Base-by-base conservation (phyloP, 106 monocot genomes). In the Apostasia ramifera region DNA sequence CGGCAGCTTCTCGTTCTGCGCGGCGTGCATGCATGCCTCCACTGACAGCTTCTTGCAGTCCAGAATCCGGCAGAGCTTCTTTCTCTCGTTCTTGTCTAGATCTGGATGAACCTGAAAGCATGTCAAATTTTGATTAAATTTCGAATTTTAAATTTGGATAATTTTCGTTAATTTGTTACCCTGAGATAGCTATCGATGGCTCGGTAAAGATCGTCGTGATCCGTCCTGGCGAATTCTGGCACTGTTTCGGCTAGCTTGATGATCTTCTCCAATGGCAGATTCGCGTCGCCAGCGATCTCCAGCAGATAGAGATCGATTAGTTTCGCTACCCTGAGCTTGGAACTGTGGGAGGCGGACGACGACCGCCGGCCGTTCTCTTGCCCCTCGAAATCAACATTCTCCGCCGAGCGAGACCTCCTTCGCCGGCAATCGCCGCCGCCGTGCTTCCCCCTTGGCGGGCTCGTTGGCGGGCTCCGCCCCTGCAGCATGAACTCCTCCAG, bases 31-130 rank as follows among this genome's bases (percentile, higher is more conserved):
- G 51, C 94, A 91, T 2, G 94, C 85, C 46, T 94, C 88, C 8
- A 80, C 64, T 3, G 94, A 91, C 8, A 94, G 87, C 59, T 88
- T 94, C 82, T 83, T 88, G 85, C 94, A 94, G 56, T 94, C 79
- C 61, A 94, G 39, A 10, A 83, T 73, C 57, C 77, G 71, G 57
- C 94, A 94, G 8, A 94, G 53, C 55, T 65, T 55, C 72, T 91
- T 94, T 66, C 88, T 77, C 6, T 67, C 85, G 5, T 64, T 74
- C 79, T 94, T 94, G 68, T 73, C 74, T 40, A 94, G 78, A 4
- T 81, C 74, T 1, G 87, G 83, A 55, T 94, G 94, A n/a, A 76
- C 77, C 94, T 94, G 66, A 26, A 44, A 44, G 47, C 14, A 44
- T 5, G 26, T 26, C 26, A 26, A 26, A 26, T 26, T 26, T 3